A percentile compares a stretch with the other conserved stretches of the same genome.
Evolutionary conservation across 805 yeast genomes (phyloP).

Genomic region (Dipodascopsis uninucleata): DNA sequence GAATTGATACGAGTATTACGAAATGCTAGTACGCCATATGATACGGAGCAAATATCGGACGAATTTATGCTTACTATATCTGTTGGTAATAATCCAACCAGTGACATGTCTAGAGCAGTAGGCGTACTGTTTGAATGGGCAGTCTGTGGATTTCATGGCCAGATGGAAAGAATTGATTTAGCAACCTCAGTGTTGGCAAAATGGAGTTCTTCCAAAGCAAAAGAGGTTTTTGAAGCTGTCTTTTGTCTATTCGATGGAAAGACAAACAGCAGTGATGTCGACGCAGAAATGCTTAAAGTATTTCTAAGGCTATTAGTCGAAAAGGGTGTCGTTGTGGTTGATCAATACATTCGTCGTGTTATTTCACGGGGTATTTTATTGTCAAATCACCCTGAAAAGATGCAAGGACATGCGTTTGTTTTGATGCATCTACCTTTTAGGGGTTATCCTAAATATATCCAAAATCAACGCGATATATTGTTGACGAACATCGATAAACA

Average conservation of each 20-base stretch:
- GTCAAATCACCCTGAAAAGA: conserved; percentile 39
- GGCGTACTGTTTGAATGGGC: conserved; percentile 33
- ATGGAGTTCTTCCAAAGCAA: conserved; percentile 18
- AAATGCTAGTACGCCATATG: conserved; percentile 15
- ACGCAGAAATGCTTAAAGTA: conserved; percentile 35
- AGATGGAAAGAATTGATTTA: conserved; percentile 28
- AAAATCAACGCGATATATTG: conserved; percentile 17
- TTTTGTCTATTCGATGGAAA: conserved; percentile 28
- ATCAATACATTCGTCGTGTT: conserved; percentile 69
- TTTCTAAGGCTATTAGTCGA: conserved; percentile 47
- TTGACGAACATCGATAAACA: background rate
- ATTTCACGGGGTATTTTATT: conserved; percentile 85
- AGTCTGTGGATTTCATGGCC: conserved; percentile 21
- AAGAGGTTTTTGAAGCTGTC: conserved; percentile 31
- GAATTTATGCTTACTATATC: conserved; percentile 27
- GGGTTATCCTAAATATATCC: conserved; percentile 6
- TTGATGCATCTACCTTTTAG: conserved; percentile 42
- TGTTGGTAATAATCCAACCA: conserved; percentile 17
- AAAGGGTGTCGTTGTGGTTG: conserved; percentile 50
- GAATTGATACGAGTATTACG: conserved; percentile 25
- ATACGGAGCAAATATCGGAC: conserved; percentile 19
- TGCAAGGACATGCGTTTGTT: conserved; percentile 47
- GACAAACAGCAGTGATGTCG: conserved; percentile 32
- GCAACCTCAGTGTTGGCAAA: conserved; percentile 26
- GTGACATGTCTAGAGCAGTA: too few relatives aligned